Base-by-base conservation (phyloP, 352 stramenopile species). In the Pythium dissotocum region DNA sequence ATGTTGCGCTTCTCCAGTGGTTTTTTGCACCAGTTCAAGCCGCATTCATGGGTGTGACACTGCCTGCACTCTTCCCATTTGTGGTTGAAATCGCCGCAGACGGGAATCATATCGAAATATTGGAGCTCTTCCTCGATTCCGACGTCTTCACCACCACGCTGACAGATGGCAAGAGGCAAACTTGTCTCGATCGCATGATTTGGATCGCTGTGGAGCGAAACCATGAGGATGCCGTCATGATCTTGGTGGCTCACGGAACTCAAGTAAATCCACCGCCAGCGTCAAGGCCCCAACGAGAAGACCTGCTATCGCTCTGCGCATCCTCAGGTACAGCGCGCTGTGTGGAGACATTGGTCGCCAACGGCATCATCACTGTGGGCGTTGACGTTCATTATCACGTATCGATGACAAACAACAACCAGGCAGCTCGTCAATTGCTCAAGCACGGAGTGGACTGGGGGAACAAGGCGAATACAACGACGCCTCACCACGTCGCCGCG, bases 161-260 rank as follows among this genome's bases (percentile, higher is more conserved):
- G 4, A 24, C 35, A 10, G 63, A 52, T 2, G 32, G 33, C 14
- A 10, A 53, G 1, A 30, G 58, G 44, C 55, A 63, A 21, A 40
- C 52, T n/a, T 16, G 58, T 8, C 54, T 69, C 2, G 54, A 53
- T 24, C 32, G 57, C 4, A 44, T 63, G 54, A 42, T 69, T 2
- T 63, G 33, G 16, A 32, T 58, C 42, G 63, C 55, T 16, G 55
- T 59, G 18, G 63, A 69, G 54, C 30, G 63, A 38, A 58, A 33
- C 55, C 54, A 59, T 12, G 18, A 24, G n/a, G 54, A 63, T 4
- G 24, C 51, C n/a, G 52, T 69, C 1, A 40, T 51, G 52, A 10
- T 69, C 10, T 33, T 69, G 12, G 32, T 69, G 1, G 53, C 63
- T 21, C 63, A 69, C 35, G 63, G 63, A n/a, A 54, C 63, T 18